Evolutionary conservation across 2,329 filamentous ascomycete genomes (phyloP).

Genomic region (Aspergillus alliaceus): DNA sequence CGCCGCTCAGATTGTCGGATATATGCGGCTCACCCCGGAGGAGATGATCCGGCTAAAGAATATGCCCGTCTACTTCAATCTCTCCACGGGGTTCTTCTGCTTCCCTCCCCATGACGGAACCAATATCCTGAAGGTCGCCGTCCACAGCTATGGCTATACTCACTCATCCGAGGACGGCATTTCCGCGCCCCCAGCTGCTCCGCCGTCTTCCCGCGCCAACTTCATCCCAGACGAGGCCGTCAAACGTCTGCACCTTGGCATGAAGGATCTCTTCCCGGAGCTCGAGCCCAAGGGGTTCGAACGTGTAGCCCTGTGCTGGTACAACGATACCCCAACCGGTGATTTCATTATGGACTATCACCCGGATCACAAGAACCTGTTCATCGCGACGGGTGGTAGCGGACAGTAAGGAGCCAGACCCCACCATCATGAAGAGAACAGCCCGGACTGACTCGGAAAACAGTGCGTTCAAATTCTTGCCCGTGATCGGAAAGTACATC

Average conservation of each 20-base stretch:
- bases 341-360: slow-evolving; percentile 70
- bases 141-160: slow-evolving; percentile 66
- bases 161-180: slow-evolving; percentile 17
- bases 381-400: slow-evolving; percentile 30
- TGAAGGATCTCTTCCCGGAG: slow-evolving; percentile 59
- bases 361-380: slow-evolving; percentile 50
- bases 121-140: slow-evolving; percentile 59
- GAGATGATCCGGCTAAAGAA: slow-evolving; percentile 64
- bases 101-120: slow-evolving; percentile 44
- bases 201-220: slow-evolving; percentile 25
- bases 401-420: slow-evolving; percentile 29
- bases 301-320: slow-evolving; percentile 66
- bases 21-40: slow-evolving; percentile 66
- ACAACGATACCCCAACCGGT: slow-evolving; percentile 66
- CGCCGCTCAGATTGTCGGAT: slow-evolving; percentile 75
- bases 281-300: slow-evolving; percentile 59
- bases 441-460: background rate
- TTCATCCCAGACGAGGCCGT: slow-evolving; percentile 54
- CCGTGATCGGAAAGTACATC: slow-evolving; percentile 62
- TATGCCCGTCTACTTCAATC: slow-evolving; percentile 60
- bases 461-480: slow-evolving; percentile 63
- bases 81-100: slow-evolving; percentile 47
- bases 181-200: slow-evolving; percentile 20
- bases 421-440: too few relatives aligned
- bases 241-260: slow-evolving; percentile 55